A percentile compares a stretch with the other conserved stretches of the same genome.
Evolutionary conservation across 495 filamentous ascomycete species (phyloP).

Genomic region (Penicillium diatomitis): DNA sequence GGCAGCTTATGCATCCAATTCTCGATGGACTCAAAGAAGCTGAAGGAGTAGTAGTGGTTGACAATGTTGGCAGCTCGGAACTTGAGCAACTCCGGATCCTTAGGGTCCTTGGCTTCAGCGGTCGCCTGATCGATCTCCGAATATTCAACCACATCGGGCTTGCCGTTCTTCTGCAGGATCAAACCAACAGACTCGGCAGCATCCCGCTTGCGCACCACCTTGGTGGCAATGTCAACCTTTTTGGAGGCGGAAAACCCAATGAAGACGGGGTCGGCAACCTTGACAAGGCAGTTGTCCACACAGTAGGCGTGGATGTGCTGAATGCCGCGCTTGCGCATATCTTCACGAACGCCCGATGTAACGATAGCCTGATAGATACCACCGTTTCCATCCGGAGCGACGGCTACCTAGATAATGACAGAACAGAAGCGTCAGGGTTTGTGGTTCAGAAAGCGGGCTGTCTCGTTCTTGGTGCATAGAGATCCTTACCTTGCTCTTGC

Average conservation of each 20-base stretch:
- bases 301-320: constrained; percentile 96
- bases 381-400: constrained; percentile 97
- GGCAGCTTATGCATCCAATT: constrained; percentile 77
- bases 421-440: not conserved
- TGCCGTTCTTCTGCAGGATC: constrained; percentile 89
- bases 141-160: constrained; percentile 97
- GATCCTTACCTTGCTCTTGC: constrained; percentile 62
- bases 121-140: constrained; percentile 87
- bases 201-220: constrained; percentile 96
- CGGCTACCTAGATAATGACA: constrained; percentile 55
- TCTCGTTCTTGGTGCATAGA: not conserved
- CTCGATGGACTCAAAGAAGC: constrained; percentile 85
- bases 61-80: constrained; percentile 99
- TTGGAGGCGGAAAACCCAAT: constrained; percentile 86
- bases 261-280: constrained; percentile 92
- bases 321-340: constrained; percentile 84
- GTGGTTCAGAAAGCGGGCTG: not conserved
- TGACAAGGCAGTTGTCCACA: constrained; percentile 98
- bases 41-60: constrained; percentile 98
- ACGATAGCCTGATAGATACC: constrained; percentile 93
- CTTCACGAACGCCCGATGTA: constrained; percentile 68
- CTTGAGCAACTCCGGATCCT: constrained; percentile 74
- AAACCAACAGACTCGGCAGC: constrained; percentile 95
- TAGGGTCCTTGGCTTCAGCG: constrained; percentile 79
- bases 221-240: constrained; percentile 92